Evolutionary conservation across 2,329 filamentous ascomycete genomes (phyloP), one percentile per base, ranked within the genome.

Genomic region (Cercospora nicotianae): DNA sequence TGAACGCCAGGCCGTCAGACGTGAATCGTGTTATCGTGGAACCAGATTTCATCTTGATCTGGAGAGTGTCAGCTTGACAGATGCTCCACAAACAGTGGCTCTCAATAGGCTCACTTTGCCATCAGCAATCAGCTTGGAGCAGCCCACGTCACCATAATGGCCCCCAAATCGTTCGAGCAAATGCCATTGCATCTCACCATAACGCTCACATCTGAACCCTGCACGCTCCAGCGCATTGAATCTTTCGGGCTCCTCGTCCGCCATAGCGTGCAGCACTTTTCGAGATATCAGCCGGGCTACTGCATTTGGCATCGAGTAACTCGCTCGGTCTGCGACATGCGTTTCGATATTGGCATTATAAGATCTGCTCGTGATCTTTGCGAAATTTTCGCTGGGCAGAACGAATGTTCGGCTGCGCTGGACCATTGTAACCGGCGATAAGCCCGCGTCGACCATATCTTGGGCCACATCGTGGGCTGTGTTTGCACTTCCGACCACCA

Each of bases 111-210:
- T 39, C 33, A 39, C 36, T 13, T 39, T 39, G n/a, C 81, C 80
- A 12, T 80, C 75, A 12, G 79, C 74, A 48, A 83, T 82, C 64
- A 80, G 76, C 39, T 76, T 75, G 0, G 77, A 80, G 4, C 78
- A 77, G 0, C 82, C 82, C 23, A 83, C 78, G 65, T 84, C 82
- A 65, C 83, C 79, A 70, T 83, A 84, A 71, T 83, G 82, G 0
- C 82, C 81, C 8, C 82, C 82, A n/a, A 78, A 74, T 5, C 79
- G 77, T 65, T 82, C 79, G 64, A 75, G 79, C 48, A 83, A 75
- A 59, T 80, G 77, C 39, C 72, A 75, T 60, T 75, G 74, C 20
- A 79, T 71, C 74, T 81, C 73, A 68, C 73, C 72, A 75, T 77
- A 69, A 66, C 80, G 67, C 65, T 82, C 80, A 1, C 79, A 64